Base-by-base conservation (phyloP, 2,329 filamentous ascomycete genomes). In the Pyricularia sp. region DNA sequence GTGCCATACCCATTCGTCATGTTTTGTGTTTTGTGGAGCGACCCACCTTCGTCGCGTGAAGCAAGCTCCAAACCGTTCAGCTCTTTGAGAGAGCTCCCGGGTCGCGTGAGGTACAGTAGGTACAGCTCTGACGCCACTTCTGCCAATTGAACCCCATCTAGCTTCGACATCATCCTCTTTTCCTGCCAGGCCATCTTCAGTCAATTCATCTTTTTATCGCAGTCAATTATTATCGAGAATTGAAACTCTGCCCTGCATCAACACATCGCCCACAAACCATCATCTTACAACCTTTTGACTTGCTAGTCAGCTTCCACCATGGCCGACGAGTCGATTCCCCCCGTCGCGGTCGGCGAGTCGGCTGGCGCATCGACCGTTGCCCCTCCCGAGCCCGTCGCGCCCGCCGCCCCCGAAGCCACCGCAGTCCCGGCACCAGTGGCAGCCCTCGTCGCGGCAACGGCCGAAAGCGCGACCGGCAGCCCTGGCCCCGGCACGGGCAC, bases 401-500 rank as follows among this genome's bases (percentile, higher is more conserved):
- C 42, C 25, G 23, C 10, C 50, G 36, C 50, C 4, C n/a, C 23
- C 55, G 66, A 58, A 26, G 67, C 67, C 7, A 36, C 67, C 30
- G 59, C 61, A 31, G 7, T 33, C 25, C 61, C 55, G 28, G 31
- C 61, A 12, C n/a, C 59, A 9, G 23, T 65, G 28, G 26, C 42
- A 23, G 66, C 66, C 30, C 66, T 67, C 20, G 71, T 58, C 61
- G 30, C 59, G 31, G 25, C 71, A 69, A 33, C 67, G 12, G 63
- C 65, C 26, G 42, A 66, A 25, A 70, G 61, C 26, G 72, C 71
- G 69, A 73, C 72, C 71, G 73, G 72, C 67, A 77, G 75, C 4
- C 76, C 75, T 2, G 72, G 73, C 14, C 70, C 71, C 28, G 73
- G 70, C 17, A 75, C 76, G 10, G 78, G 77, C 70, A 74, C 76